phyloP scores from a whole-genome alignment of 2,329 filamentous ascomycete genomes.

The Emericellopsis cladophorae region DNA sequence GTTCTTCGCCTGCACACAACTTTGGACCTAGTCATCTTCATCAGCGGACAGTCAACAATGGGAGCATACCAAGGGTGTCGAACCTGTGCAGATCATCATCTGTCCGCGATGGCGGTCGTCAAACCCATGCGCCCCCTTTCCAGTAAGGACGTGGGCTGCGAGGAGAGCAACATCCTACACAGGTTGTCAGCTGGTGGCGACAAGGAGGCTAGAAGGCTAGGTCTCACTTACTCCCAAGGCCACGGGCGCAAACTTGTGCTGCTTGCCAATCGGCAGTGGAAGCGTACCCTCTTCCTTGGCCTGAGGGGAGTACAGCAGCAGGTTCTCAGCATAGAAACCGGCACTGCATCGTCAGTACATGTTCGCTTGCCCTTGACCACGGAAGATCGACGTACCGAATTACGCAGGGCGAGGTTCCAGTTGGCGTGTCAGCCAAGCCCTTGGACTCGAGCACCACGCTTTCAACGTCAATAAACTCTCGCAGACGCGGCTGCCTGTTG shows the following conservation, averaged over 20 bases:
- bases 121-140: constrained; percentile 34
- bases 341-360: constrained; percentile 15
- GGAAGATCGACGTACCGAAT: constrained; percentile 22
- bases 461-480: constrained; percentile 39
- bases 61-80: background rate
- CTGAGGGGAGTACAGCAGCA: constrained; percentile 32
- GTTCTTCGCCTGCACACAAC: constrained; percentile 30
- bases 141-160: constrained; percentile 31
- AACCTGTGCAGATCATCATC: constrained; percentile 36
- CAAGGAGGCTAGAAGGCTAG: background rate
- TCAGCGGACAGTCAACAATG: too few relatives aligned
- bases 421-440: constrained; percentile 22
- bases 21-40: constrained; percentile 22
- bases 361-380: background rate
- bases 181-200: background rate
- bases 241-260: constrained; percentile 36
- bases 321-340: constrained; percentile 37
- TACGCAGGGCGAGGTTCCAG: constrained; percentile 29
- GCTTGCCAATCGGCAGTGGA: constrained; percentile 30
- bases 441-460: constrained; percentile 25
- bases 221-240: constrained; percentile 25
- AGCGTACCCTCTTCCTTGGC: constrained; percentile 28
- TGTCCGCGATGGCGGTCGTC: constrained; percentile 36
- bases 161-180: constrained; percentile 32
- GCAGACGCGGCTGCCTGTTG: constrained; percentile 31